A percentile compares a stretch with the other conserved stretches of the same genome.
These are phyloP conservation scores for Hyaloscypha hepaticicola DNA, from an alignment of 495 filamentous ascomycete species.

Conservation along the genomic window DNA sequence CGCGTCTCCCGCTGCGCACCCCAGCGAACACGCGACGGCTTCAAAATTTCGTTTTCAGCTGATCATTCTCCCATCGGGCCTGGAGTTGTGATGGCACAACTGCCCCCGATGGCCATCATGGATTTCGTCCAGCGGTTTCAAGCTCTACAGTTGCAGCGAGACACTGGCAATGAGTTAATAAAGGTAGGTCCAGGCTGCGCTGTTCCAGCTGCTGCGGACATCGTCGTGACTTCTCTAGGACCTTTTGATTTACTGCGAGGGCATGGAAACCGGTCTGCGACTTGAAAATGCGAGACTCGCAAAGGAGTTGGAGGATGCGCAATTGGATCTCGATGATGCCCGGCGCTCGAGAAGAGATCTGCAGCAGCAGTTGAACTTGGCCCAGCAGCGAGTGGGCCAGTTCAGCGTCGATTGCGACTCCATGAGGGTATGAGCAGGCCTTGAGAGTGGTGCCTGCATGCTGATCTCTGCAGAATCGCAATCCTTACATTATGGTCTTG, in stretches of 20 bases:
- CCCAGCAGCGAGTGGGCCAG: slow-evolving; percentile 32
- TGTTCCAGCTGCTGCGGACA: neutral
- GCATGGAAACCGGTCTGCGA: slow-evolving; percentile 35
- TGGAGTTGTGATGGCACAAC: slow-evolving; percentile 16
- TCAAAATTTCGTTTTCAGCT: neutral
- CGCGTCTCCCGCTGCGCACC: slow-evolving; percentile 2
- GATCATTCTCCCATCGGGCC: neutral
- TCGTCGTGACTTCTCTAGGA: slow-evolving; percentile 38
- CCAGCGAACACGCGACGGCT: neutral
- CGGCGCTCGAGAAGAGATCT: slow-evolving; percentile 41
- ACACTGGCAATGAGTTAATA: slow-evolving; percentile 38
- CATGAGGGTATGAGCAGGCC: slow-evolving; percentile 38
- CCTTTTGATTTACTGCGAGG: slow-evolving; percentile 38
- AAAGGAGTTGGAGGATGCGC: slow-evolving; percentile 36
- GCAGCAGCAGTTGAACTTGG: slow-evolving; percentile 41
- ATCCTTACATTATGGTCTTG: slow-evolving; percentile 73
- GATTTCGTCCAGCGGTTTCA: slow-evolving; percentile 45
- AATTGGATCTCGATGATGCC: slow-evolving; percentile 45
- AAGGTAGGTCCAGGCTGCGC: slow-evolving; percentile 30
- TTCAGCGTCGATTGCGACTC: slow-evolving; percentile 35
- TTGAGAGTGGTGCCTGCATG: neutral
- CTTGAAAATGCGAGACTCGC: slow-evolving; percentile 39
- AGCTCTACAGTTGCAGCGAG: slow-evolving; percentile 35
- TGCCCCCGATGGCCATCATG: slow-evolving; percentile 33
- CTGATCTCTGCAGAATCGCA: slow-evolving; percentile 55